Base-by-base conservation (phyloP, 768 basidiomycete species). In the Pisolithus orientalis region DNA sequence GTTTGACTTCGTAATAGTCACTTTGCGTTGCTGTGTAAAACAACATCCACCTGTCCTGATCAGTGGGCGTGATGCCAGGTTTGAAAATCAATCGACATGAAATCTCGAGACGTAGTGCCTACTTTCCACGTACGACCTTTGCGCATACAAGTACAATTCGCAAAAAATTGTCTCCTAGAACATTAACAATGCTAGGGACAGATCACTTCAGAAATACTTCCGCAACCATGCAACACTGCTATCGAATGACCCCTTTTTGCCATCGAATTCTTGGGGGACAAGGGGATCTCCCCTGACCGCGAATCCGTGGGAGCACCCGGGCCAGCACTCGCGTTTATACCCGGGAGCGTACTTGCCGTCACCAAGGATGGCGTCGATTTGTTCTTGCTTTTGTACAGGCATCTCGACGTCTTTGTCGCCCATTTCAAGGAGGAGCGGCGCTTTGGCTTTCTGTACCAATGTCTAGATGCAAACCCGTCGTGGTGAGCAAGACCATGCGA, bases 301-400 rank as follows among this genome's bases (percentile, higher is more conserved):
- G 56, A 80, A 80, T 3, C 79, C 78, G 51, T 80, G 79, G 0
- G 54, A 39, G 14, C 73, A 74, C 0, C 77, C 74, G 0, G 66
- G 60, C 13, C 53, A 73, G 49, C 67, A 67, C 52, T 63, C 66
- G 38, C 69, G 55, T 52, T 63, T 61, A 55, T 75, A 75, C 37
- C 72, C 72, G 1, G 69, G 68, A 9, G 58, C 60, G 45, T 70
- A 74, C 52, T 70, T 70, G 24, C 68, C 71, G 47, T 62, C 63
- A 9, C 66, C 71, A 27, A 78, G 56, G 45, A 77, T 64, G 53
- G 70, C 61, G 46, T 74, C 73, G 3, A 71, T 69, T 40, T 59
- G 55, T 8, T 55, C 57, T 54, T 72, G 71, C 21, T 59, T 49
- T 44, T 70, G 68, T 2, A 44, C 34, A 6, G 70, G 66, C 64